Percentiles rank a stretch among this genome's conserved stretches.
Evolutionary conservation across 2,329 filamentous ascomycete species (phyloP).

Genomic region (Diaporthe batatas): DNA sequence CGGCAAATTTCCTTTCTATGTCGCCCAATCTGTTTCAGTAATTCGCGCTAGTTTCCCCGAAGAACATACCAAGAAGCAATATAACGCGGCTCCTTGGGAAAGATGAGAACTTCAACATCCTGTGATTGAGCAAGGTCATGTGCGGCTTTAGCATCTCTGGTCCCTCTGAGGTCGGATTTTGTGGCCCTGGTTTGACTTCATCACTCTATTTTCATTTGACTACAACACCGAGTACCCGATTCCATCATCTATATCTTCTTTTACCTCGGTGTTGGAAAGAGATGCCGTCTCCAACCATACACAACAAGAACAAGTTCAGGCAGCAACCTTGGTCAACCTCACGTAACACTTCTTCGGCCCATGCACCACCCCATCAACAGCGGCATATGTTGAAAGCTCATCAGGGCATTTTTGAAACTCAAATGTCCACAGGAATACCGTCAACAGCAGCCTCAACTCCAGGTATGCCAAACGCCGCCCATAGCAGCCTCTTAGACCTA

Average conservation of each 20-base stretch:
- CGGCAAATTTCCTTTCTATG: background rate
- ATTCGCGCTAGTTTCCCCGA: background rate
- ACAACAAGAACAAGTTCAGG: background rate
- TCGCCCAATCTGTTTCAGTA: background rate
- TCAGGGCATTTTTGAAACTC: constrained; percentile 47
- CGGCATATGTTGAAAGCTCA: constrained; percentile 31
- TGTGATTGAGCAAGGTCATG: background rate
- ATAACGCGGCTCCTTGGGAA: background rate
- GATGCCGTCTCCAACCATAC: too few relatives aligned
- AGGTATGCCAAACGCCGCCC: constrained; percentile 49
- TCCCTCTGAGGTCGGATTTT: too few relatives aligned
- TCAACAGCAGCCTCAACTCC: constrained; percentile 47
- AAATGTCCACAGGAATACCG: constrained; percentile 49
- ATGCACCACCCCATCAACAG: constrained; percentile 35
- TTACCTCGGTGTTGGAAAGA: background rate
- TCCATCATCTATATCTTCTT: background rate
- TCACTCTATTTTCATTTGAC: background rate
- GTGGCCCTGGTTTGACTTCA: too few relatives aligned
- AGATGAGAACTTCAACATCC: background rate
- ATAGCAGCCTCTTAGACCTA: constrained; percentile 48
- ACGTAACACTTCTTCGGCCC: constrained; percentile 37
- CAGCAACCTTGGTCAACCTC: constrained; percentile 20
- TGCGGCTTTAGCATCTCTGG: background rate
- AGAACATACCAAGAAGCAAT: constrained; percentile 26
- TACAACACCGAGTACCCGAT: too few relatives aligned